Percentiles rank a stretch among this genome's conserved stretches.
Evolutionary conservation across 2,329 filamentous ascomycete genomes (phyloP).

Genomic region (Dactylellina leptospora): DNA sequence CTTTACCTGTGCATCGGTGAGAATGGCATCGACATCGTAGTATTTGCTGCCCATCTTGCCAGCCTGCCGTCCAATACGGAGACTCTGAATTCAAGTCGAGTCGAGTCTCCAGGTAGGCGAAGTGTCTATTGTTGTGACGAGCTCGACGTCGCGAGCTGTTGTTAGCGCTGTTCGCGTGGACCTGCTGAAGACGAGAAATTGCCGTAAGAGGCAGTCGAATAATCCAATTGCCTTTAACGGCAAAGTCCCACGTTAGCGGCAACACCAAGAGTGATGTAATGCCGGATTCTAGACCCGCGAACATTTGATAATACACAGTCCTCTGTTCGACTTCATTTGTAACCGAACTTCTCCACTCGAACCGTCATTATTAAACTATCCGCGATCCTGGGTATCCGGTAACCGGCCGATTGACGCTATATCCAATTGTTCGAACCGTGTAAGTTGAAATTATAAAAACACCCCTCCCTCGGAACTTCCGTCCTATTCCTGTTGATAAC

Average conservation of each 20-base stretch:
- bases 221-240: background rate
- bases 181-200: slow-evolving; percentile 1
- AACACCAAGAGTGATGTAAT: slow-evolving; percentile 40
- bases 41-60: slow-evolving; percentile 69
- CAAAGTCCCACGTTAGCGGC: slow-evolving; percentile 15
- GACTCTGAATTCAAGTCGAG: background rate
- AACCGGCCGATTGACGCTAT: slow-evolving; percentile 20
- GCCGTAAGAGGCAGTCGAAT: background rate
- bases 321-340: slow-evolving; percentile 43
- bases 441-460: background rate
- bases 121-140: background rate
- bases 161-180: slow-evolving; percentile 12
- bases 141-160: background rate
- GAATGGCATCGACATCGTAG: slow-evolving; percentile 84
- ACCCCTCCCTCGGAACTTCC: background rate
- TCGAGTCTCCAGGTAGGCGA: background rate
- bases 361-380: background rate
- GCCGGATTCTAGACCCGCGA: slow-evolving; percentile 36
- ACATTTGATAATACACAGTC: slow-evolving; percentile 32
- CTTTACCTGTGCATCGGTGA: slow-evolving; percentile 80
- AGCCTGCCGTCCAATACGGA: background rate
- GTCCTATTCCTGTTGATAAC: background rate
- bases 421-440: background rate
- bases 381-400: slow-evolving; percentile 2
- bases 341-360: slow-evolving; percentile 6